Evolutionary conservation across 2,329 filamentous ascomycete species (phyloP), one percentile per base, ranked within the genome.

Genomic region (Didymella sp.): DNA sequence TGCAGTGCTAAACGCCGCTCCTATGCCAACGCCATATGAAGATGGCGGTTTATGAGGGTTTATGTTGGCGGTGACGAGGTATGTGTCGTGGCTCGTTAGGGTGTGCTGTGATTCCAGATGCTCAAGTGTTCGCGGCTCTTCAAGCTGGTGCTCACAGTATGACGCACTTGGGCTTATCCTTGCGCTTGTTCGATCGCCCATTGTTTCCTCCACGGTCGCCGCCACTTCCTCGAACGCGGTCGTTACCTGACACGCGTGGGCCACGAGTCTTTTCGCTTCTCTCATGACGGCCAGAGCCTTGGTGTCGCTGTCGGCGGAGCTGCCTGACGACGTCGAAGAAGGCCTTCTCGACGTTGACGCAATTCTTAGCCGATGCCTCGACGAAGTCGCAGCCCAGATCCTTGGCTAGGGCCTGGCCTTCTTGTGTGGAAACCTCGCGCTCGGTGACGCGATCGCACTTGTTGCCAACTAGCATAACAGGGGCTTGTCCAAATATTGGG

Each of bases 381-480:
- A 97, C 92, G 70, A 98, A 98, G 68, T 97, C 93, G 79, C 95
- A 98, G 61, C 92, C 92, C 35, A 99, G 82, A 71, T 97, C 92
- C 70, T 93, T 90, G 52, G 95, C 94, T 35, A 98, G 81, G 49
- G 93, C 92, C 66, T 92, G 90, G 15, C 95, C 95, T 79, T 99
- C 95, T 77, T 98, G 95, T 47, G 93, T 96, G 2, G 93, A 97
- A 3, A 98, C 95, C 73, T 97, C 94, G 64, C 95, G 87, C 79
- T 98, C 95, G 25, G 94, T 96, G 43, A 96, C 92, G 70, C 95
- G 86, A 79, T 99, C 95, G 79, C 92, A 96, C 82, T 99, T 99
- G 83, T 99, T 98, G 66, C 95, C 95, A 31, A 99, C 95, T 27
- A 99, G 85, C 95, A 99, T 98, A 71, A 99, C 91, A 43, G 95